Evolutionary conservation across 345 rosid genomes (phyloP).

Genomic region (Acer campestre): DNA sequence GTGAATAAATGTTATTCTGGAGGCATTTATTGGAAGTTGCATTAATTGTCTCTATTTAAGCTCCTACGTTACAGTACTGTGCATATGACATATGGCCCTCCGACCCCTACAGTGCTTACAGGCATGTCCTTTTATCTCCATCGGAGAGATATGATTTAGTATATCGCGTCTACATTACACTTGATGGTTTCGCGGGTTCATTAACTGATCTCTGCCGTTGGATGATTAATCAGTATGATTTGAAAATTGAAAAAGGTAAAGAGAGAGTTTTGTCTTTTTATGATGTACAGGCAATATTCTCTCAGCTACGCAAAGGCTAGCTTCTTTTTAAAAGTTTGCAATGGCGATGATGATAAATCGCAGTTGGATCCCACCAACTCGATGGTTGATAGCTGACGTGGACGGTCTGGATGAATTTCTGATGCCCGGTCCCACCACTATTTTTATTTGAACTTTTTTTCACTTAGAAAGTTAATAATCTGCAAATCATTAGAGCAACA

Average conservation of each 20-base stretch:
- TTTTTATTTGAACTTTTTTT: neutral
- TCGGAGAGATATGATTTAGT: neutral
- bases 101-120: constrained; percentile 15
- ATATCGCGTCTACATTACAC: neutral
- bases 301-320: constrained; percentile 15
- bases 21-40: neutral
- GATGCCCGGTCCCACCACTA: neutral
- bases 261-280: constrained; percentile 5
- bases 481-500: constrained; percentile 13
- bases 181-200: neutral
- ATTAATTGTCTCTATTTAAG: constrained; percentile 12
- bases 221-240: too few species aligned
- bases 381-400: neutral
- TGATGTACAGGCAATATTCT: neutral
- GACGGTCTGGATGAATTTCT: constrained; percentile 16
- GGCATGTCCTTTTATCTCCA: constrained; percentile 1
- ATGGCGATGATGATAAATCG: neutral
- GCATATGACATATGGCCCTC: constrained; percentile 25
- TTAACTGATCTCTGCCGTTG: too few species aligned
- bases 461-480: constrained; percentile 14
- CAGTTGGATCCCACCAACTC: constrained; percentile 4
- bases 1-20: neutral
- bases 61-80: constrained; percentile 23
- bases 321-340: constrained; percentile 12
- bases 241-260: neutral